These are phyloP conservation scores for Pyrus communis DNA, from an alignment of 306 rosid species.

Conservation along the genomic window DNA sequence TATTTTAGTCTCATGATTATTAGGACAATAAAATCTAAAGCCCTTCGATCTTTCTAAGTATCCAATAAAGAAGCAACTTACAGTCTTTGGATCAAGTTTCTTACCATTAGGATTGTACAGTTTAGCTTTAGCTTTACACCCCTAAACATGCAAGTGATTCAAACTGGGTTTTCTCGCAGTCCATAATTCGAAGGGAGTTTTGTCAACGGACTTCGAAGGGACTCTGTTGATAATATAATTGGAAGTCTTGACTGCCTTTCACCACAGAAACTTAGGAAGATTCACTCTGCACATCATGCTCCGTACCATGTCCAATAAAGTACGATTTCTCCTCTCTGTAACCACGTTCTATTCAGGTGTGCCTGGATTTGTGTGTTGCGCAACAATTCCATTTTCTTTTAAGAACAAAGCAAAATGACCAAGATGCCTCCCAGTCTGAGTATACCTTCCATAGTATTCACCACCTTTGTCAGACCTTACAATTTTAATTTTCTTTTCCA, in stretches of 20 bases:
- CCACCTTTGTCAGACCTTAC: no score
- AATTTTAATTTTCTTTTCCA: no score
- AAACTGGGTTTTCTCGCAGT: background rate
- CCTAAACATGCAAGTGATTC: background rate
- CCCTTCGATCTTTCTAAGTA: no score
- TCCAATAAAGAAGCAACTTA: no score
- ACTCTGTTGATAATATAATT: background rate
- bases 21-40: no score
- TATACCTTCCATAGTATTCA: no score
- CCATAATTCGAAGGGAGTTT: background rate
- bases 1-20: no score
- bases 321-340: background rate
- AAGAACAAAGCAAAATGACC: background rate
- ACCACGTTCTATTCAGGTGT: background rate
- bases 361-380: background rate
- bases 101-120: no score
- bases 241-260: background rate
- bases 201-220: background rate
- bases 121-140: background rate
- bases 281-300: background rate
- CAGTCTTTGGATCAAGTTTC: no score
- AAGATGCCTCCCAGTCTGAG: background rate
- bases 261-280: background rate
- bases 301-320: background rate
- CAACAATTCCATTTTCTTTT: background rate